Conservation (phyloP, 2,329 filamentous ascomycete species). For the Alternaria ventricosa region DNA sequence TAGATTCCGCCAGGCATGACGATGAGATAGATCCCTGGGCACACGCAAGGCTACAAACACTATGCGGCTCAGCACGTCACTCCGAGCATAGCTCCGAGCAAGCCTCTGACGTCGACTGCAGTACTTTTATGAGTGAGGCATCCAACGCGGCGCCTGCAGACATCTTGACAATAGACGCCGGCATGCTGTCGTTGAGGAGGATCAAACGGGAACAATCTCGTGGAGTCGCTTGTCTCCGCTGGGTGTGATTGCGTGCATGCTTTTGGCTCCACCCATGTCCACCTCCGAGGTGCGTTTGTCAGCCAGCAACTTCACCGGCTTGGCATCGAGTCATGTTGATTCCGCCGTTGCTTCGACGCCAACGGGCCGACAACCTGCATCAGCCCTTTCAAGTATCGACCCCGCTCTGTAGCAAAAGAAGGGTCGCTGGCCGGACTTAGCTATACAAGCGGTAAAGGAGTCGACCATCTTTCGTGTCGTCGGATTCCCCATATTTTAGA, state of each 20-base stretch:
- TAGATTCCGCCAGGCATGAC: conserved; percentile 3
- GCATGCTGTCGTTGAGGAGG: not conserved
- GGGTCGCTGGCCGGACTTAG: not conserved
- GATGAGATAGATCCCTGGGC: not conserved
- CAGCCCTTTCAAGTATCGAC: not conserved
- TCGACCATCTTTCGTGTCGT: not conserved
- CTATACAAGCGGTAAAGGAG: not conserved
- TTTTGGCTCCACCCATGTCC: not conserved
- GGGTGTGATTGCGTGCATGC: not conserved
- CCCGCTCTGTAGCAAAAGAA: not conserved
- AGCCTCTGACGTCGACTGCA: not conserved
- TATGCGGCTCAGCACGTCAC: not conserved
- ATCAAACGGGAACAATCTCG: not conserved
- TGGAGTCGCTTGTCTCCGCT: not conserved
- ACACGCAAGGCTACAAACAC: not conserved
- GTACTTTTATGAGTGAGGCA: not conserved
- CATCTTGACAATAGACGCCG: not conserved
- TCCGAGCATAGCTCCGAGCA: not conserved
- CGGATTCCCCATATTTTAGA: not conserved
- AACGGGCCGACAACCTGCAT: not conserved
- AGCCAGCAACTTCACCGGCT: not conserved
- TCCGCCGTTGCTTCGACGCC: not conserved
- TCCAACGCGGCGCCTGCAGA: not conserved
- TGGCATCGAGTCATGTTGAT: not conserved
- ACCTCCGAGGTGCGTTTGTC: not conserved